Conservation (phyloP, 2,329 filamentous ascomycete species). For the Fusarium sp. region DNA sequence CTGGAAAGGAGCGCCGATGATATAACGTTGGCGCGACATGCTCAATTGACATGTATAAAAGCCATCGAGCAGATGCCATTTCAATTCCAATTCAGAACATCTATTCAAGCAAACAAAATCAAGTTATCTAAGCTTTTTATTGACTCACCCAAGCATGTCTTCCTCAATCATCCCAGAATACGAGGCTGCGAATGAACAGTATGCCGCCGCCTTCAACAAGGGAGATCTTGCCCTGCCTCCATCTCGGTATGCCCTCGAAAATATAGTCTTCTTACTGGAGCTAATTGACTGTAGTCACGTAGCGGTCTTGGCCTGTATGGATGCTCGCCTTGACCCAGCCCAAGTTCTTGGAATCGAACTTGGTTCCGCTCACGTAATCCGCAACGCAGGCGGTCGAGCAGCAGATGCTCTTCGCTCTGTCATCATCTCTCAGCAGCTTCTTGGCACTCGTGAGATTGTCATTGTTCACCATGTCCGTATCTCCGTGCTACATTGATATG, state of each 20-base stretch:
- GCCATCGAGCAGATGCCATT: not conserved
- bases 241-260: slow-evolving; percentile 30
- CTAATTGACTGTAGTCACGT: slow-evolving; percentile 46
- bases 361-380: slow-evolving; percentile 84
- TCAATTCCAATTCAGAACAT: not conserved
- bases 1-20: not conserved
- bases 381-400: slow-evolving; percentile 77
- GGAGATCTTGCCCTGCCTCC: slow-evolving; percentile 42
- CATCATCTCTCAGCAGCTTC: slow-evolving; percentile 81
- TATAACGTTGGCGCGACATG: not conserved
- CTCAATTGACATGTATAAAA: not conserved
- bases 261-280: too few relatives aligned
- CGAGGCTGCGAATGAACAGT: slow-evolving; percentile 41
- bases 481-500: rapidly evolving
- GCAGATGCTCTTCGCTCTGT: slow-evolving; percentile 79
- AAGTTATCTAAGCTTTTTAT: too few relatives aligned
- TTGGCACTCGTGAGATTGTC: slow-evolving; percentile 80
- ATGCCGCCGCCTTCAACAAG: slow-evolving; percentile 40
- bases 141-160: slow-evolving; percentile 13
- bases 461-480: slow-evolving; percentile 72
- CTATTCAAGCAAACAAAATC: not conserved
- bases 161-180: slow-evolving; percentile 41
- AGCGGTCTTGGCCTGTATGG: slow-evolving; percentile 80
- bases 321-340: slow-evolving; percentile 75
- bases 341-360: slow-evolving; percentile 39